Percentiles rank a stretch among this genome's conserved stretches.
Conservation (phyloP, 352 stramenopile genomes). For the Phytophthora melonis region DNA sequence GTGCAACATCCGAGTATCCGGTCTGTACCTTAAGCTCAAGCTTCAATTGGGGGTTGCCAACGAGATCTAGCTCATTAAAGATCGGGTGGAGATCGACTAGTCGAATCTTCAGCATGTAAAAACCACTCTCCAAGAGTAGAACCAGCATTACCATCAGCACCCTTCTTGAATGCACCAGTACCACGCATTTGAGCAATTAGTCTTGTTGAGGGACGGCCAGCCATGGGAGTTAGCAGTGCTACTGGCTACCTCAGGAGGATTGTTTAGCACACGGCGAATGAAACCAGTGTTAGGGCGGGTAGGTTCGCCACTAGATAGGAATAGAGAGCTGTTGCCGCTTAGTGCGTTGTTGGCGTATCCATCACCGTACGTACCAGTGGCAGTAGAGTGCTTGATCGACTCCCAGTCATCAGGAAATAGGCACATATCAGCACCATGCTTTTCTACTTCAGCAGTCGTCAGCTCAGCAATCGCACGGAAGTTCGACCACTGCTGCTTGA, state of each 20-base stretch:
- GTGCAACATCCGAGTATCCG: too few relatives aligned
- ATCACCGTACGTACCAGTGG: not conserved
- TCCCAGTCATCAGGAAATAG: too few relatives aligned
- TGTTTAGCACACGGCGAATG: not conserved
- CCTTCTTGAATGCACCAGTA: constrained; percentile 4
- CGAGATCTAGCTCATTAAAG: not conserved
- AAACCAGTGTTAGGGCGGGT: not conserved
- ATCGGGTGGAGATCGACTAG: not conserved
- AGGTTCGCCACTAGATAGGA: too few relatives aligned
- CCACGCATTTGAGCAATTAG: constrained; percentile 1
- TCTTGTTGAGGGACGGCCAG: not conserved
- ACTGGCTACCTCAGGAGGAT: not conserved
- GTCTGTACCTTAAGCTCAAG: not conserved
- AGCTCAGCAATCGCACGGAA: too few relatives aligned
- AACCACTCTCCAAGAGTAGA: not conserved
- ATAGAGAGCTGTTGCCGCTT: too few relatives aligned
- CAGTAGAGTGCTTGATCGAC: too few relatives aligned
- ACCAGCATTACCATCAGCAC: not conserved
- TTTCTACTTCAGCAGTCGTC: too few relatives aligned
- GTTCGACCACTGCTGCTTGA: too few relatives aligned
- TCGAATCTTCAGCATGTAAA: not conserved
- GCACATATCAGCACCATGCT: too few relatives aligned
- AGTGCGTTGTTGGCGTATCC: constrained; percentile 1
- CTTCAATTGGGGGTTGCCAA: not conserved
- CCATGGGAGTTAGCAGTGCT: not conserved